Evolutionary conservation across 2,329 filamentous ascomycete species (phyloP), one percentile per base, ranked within the genome.

Genomic region (Aspergillus sp.): DNA sequence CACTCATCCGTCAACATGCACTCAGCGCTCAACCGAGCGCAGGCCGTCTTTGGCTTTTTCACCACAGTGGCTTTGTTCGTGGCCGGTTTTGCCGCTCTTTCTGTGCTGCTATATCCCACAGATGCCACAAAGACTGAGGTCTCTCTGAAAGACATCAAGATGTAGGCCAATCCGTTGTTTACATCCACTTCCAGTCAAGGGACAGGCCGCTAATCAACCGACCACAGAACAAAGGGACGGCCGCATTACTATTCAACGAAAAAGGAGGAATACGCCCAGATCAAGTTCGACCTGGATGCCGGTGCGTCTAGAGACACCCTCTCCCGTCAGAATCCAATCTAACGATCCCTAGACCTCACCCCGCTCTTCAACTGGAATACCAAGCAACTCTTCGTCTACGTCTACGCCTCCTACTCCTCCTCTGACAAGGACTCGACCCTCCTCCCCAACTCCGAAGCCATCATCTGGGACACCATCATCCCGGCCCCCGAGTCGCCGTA

Each of bases 361-460:
- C 87, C 87, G 41, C 89, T 99, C 63, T 97, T 97, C 82, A 95
- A 89, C 68, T 99, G 93, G 94, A 99, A 99, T 80, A 99, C 95
- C 17, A 99, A 99, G 74, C 90, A 97, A 76, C 78, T 99, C 65
- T 99, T 97, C 76, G 86, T 96, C 71, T 99, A 96, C 77, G 86
- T 99, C 53, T 93, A 90, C 50, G 93, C 93, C 50, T 86, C 79
- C 51, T 88, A 87, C 68, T 76, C 78, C 35, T 73, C 74, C 45
- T 71, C 72, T 45, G 58, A 65, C 22, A 54, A 61, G 3, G 30
- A 57, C 5, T 47, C 56, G 22, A 47, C 58, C 9, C 51, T 50
- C 11, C 62, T 71, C 46, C 63, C 55, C 6, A 49, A 56, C 53
- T 67, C 69, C 2, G 82, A 91, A 74, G 89, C 89, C 62, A 87